Base-by-base conservation (phyloP, 2,329 filamentous ascomycete species). In the Cladophialophora chaetospira region DNA sequence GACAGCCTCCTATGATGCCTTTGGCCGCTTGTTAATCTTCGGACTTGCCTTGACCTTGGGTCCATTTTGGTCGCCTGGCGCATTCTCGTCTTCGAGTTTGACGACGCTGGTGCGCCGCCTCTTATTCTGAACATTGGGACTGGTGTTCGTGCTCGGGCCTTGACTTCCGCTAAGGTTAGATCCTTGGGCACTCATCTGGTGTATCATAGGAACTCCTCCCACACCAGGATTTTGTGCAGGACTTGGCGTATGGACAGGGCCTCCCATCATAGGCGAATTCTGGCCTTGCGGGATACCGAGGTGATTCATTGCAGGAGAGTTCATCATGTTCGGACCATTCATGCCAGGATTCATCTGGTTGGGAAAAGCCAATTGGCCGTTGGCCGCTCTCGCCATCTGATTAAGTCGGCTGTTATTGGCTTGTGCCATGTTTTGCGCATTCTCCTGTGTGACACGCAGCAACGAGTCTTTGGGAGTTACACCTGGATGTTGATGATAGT, bases 131-230 rank as follows among this genome's bases (percentile, higher is more conserved):
- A 84, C 78, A 63, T 82, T 85, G 2, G 84, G 84, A 63, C 83
- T 86, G 4, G 84, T 85, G 63, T 83, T 86, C 28, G 82, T 81
- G 65, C 82, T 85, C 6, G 79, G 75, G 2, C 75, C 78, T 62
- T 74, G 70, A 53, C 66, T 71, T 50, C 68, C 80, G 69, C 77
- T 82, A 11, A 73, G 71, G 61, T 78, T 81, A n/a, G 79, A 78
- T 44, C 78, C 79, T 66, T 80, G 78, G 61, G 82, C 82, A 66
- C 74, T 82, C 68, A 78, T 79, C 66, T 83, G 82, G 44, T 79
- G 76, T 48, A 80, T 74, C 80, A 86, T 84, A 21, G 74, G 72
- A 63, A 77, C 66, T 59, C 79, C 67, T 57, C 79, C 70, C 58
- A 75, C 74, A 69, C 75, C 69, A 45, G 73, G 72, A 58, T 71